Base-by-base conservation (phyloP, 176 grass and related monocot genomes). In the Melocanna baccifera region DNA sequence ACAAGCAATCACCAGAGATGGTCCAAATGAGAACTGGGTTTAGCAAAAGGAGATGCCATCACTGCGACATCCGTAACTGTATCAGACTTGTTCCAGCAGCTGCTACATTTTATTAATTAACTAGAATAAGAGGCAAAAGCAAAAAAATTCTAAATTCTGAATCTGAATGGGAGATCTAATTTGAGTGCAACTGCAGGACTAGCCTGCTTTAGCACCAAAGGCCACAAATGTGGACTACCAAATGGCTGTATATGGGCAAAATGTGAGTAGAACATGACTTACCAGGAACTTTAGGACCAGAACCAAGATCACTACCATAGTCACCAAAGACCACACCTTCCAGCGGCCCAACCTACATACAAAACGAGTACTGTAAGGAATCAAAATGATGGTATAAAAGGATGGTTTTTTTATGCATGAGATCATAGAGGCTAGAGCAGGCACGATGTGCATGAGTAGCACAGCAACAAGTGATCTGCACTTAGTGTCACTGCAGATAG, bases 251-350 rank as follows among this genome's bases (percentile, higher is more conserved):
- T 57, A 25, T 43, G 40, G 39, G 58, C 20, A 65, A 69, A 62
- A 81, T 39, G 28, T 63, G 9, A 82, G 6, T 18, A 64, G 56
- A 69, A 43, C 69, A 88, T 86, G n/a, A 75, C 82, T 81, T 96
- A 99, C 96, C 96, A 82, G 78, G 89, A 56, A 99, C 91, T 57
- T 88, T 96, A 57, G 76, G 78, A 55, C 96, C 96, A 72, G 96
- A 99, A 32, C 93, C 90, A 48, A 99, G 81, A 89, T 96, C 93
- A 47, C 91, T 99, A 47, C 97, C 97, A 62, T 94, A 96, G 82
- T 99, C 97, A 18, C 76, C 90, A 91, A 96, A 99, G n/a, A 99
- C 32, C 62, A 94, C 91, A 45, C 93, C 97, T 91, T 96, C 90
- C 75, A 99, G 71, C 6, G 93, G 97, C 52, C 93, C 97, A 69